phyloP scores from a whole-genome alignment of 139 green algal species.

The Pleodorina starrii region DNA sequence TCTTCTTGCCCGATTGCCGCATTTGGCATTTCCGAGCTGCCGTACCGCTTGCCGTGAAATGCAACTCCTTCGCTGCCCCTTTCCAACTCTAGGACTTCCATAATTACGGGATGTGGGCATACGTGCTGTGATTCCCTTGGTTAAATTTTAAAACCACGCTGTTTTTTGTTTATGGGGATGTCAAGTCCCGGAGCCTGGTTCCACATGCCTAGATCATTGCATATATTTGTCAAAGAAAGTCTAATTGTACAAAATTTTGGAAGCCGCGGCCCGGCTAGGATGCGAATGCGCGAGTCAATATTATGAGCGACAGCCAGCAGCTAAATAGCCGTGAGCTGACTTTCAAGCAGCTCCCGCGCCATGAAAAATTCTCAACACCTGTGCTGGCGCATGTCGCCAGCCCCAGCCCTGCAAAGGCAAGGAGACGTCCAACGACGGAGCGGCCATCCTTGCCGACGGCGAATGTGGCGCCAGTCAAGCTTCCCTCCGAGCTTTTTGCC shows the following conservation, averaged over 20 bases:
- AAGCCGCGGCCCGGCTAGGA: neutral
- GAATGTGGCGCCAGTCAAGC: neutral
- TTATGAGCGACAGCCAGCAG: constrained; percentile 19
- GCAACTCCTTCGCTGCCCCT: too few relatives aligned
- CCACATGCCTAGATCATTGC: neutral
- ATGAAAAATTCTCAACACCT: neutral
- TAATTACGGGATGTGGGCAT: too few relatives aligned
- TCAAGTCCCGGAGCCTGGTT: neutral
- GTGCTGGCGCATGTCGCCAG: constrained; percentile 13
- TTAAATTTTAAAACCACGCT: neutral
- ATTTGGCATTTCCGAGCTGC: too few relatives aligned
- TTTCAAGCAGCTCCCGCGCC: neutral
- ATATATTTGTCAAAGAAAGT: neutral
- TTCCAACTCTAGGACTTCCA: too few relatives aligned
- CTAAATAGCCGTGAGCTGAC: neutral
- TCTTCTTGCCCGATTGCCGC: too few relatives aligned
- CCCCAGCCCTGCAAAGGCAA: constrained; percentile 33
- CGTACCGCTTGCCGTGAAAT: too few relatives aligned
- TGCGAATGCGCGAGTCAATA: neutral
- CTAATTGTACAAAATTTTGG: neutral
- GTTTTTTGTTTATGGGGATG: too few relatives aligned
- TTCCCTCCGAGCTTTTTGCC: constrained; percentile 35
- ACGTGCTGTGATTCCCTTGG: too few relatives aligned
- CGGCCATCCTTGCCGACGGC: neutral
- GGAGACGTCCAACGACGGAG: neutral